Evolutionary conservation across 2,329 filamentous ascomycete genomes (phyloP), one percentile per base, ranked within the genome.

Genomic region (Aureobasidium sp.): DNA sequence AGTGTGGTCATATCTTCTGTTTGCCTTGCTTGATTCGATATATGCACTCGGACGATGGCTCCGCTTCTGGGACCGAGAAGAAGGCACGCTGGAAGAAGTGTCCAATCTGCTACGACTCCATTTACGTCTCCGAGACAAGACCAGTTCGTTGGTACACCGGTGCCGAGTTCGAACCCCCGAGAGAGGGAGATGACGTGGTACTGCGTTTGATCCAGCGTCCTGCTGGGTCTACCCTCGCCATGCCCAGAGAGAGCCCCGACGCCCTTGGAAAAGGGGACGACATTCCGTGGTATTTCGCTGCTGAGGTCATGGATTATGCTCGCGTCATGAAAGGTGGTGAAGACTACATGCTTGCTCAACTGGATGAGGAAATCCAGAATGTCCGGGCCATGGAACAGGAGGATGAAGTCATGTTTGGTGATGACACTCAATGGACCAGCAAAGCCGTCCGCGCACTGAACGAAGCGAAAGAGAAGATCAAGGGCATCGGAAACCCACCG

Each of bases 1-100:
- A 88, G 71, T 99, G 94, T 70, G 94, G 94, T 1, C 94, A 99
- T 72, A 96, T 99, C 14, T 97, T 97, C 73, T 99, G 94, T 72
- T 79, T 97, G 37, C 87, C 94, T 6, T 99, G 94, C 72, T 77
- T 97, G 64, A 90, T 97, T 65, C 88, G 94, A 55, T 99, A 95
- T 73, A 97, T 99, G 91, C 90, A 96, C 69, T 89, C 91, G 8
- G 85, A 82, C 27, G 87, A 89, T 62, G 87, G 89, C n/a, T 76
- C 77, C 9, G 82, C 81, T 63, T 78, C 83, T 11, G 67, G 78
- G 1, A 81, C 82, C 0, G 86, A 87, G 65, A 92, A 87, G 76
- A 87, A 84, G 68, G 80, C 88, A 34, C 82, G 88, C 61, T 97
- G 90, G 84, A 96, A 96, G 78, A 96, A 96, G 73, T 99, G 94